These are phyloP conservation scores for Talaromyces thailandensis DNA, from an alignment of 495 filamentous ascomycete species.

Conservation along the genomic window DNA sequence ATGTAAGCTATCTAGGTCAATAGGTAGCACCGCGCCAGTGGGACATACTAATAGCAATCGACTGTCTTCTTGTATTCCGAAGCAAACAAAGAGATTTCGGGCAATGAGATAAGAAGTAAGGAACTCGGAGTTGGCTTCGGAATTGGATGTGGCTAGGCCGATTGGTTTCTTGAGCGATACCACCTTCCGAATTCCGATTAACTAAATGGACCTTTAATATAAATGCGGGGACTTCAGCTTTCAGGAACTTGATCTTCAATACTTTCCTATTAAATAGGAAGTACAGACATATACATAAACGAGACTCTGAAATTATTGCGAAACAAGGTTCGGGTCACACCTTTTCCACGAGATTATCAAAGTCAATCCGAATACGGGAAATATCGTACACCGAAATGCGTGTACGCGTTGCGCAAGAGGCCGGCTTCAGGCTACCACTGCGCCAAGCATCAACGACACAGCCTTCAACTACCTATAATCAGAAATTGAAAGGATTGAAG, in stretches of 20 bases:
- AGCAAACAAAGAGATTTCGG: not conserved
- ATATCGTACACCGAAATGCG: not conserved
- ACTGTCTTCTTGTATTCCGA: not conserved
- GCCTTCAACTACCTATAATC: not conserved
- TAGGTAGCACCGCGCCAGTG: too few species aligned
- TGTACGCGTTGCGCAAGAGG: not conserved
- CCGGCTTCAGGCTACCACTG: not conserved
- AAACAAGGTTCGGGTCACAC: not conserved
- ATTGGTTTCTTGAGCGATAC: not conserved
- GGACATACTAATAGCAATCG: not conserved
- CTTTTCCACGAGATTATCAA: not conserved
- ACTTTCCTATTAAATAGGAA: not conserved
- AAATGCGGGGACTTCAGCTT: not conserved
- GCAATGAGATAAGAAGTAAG: not conserved
- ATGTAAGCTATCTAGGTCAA: too few species aligned
- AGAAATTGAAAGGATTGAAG: not conserved
- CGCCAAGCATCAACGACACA: not conserved
- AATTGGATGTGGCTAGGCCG: not conserved
- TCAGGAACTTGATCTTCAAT: not conserved
- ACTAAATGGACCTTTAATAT: not conserved
- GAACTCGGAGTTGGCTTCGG: not conserved
- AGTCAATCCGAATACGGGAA: not conserved
- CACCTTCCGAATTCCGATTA: constrained; percentile 4
- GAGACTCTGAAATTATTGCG: not conserved
- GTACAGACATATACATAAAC: not conserved